Evolutionary conservation across 129 eudicot species (phyloP).

Genomic region (Chrysanthemum makinoi): DNA sequence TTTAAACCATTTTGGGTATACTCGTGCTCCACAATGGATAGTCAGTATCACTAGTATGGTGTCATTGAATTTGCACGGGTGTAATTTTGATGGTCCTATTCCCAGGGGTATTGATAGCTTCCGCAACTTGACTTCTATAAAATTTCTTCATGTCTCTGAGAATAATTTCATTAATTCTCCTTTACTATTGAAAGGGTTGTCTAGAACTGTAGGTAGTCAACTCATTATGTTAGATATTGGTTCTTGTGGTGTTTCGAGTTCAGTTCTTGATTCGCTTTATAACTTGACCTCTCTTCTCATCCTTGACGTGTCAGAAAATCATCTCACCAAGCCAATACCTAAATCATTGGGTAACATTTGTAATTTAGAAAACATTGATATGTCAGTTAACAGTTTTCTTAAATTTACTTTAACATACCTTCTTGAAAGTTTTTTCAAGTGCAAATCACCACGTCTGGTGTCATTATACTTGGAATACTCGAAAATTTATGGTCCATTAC

Average conservation of each 20-base stretch:
- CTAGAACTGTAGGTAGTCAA: background rate
- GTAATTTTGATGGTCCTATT: background rate
- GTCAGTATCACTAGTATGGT: background rate
- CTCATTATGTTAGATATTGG: conserved; percentile 3
- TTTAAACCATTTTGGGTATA: background rate
- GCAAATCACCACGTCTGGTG: no score
- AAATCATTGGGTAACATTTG: conserved; percentile 17
- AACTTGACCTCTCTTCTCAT: conserved; percentile 22
- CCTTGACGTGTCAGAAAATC: background rate
- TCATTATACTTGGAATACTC: no score
- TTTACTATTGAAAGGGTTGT: background rate
- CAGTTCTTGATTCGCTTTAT: conserved; percentile 4
- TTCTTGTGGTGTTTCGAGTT: conserved; percentile 9
- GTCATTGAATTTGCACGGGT: background rate
- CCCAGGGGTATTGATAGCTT: background rate
- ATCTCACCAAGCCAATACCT: conserved; percentile 16
- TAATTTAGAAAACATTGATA: no score
- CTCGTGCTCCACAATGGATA: background rate
- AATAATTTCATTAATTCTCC: background rate
- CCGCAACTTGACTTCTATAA: background rate
- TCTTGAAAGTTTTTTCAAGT: no score
- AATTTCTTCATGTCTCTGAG: background rate
- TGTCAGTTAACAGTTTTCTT: no score
- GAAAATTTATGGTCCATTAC: no score
- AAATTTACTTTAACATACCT: no score